phyloP scores from a whole-genome alignment of 2,329 filamentous ascomycete genomes.

The Cryoendolithus antarcticus region DNA sequence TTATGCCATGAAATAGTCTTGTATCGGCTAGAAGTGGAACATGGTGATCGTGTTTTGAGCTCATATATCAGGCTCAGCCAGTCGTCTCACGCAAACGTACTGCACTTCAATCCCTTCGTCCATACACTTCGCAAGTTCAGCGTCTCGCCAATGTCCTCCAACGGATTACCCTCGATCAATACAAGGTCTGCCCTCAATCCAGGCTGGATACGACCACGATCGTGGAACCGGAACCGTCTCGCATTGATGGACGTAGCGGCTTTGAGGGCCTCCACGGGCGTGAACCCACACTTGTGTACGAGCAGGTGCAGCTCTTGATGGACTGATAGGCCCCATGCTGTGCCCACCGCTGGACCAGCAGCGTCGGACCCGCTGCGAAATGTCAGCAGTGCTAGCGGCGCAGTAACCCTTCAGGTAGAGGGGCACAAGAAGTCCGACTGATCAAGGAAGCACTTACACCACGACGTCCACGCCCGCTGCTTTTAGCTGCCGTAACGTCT shows the following conservation, averaged over 20 bases:
- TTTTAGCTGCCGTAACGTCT: slow-evolving; percentile 28
- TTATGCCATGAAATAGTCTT: too few relatives aligned
- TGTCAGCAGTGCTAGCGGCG: too few relatives aligned
- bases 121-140: slow-evolving; percentile 32
- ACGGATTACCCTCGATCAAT: slow-evolving; percentile 32
- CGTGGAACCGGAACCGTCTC: slow-evolving; percentile 27
- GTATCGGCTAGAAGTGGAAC: too few relatives aligned
- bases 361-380: slow-evolving; percentile 29
- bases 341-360: slow-evolving; percentile 31
- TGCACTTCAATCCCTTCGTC: slow-evolving; percentile 24
- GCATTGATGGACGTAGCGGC: slow-evolving; percentile 31
- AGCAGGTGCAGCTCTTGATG: slow-evolving; percentile 33
- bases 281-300: slow-evolving; percentile 31
- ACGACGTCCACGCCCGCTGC: slow-evolving; percentile 30
- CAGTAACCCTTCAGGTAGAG: too few relatives aligned
- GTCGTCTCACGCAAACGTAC: neutral
- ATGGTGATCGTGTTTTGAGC: too few relatives aligned
- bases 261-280: slow-evolving; percentile 28
- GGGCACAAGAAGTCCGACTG: neutral
- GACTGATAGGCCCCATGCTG: slow-evolving; percentile 30
- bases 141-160: slow-evolving; percentile 29
- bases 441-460: slow-evolving; percentile 19
- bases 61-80: too few relatives aligned
- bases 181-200: slow-evolving; percentile 32
- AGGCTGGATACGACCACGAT: slow-evolving; percentile 27